Base-by-base conservation (phyloP, 805 yeast genomes). In the Ogataea minuta region DNA sequence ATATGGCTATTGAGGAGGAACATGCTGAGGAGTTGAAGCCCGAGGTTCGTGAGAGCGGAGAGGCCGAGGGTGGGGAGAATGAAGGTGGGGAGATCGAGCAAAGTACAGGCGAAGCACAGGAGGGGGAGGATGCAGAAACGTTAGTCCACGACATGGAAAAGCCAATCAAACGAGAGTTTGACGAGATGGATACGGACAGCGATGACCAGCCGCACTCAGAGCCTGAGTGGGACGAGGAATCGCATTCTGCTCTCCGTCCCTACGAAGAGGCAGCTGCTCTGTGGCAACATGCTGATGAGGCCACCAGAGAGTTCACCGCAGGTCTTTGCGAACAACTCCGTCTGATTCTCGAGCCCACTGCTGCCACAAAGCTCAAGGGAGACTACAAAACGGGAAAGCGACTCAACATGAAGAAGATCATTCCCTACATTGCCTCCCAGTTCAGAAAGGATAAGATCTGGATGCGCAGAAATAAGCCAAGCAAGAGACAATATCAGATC, bases 311-410 rank as follows among this genome's bases (percentile, higher is more conserved):
- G 47, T 67, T 93, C 24, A 84, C 97, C 2, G 79, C 95, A 0
- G 80, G 87, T 13, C 70, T 93, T 28, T 83, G 95, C 59, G 99
- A 93, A 65, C 99, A 93, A 62, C 71, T 93, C 44, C 73, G 99
- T 28, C 74, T 93, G 47, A 93, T 93, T 57, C 68, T 93, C 48
- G 98, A 90, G 60, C 99, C 99, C 4, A 93, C 99, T 0, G 68
- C 86, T 44, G 95, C 97, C n/a, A 91, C 98, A 3, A 93, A 93
- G 60, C 70, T 93, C 42, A 79, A 77, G 46, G 99, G 99, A 57
- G 99, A 93, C 60, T 93, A 88, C 66, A 89, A 90, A 64, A 90
- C 97, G 2, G 99, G 99, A 62, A 93, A 93, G 62, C 74, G 99
- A 51, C 75, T 93, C 54, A 93, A 93, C 64, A 90, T 93, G 98